Evolutionary conservation across 768 basidiomycete species (phyloP), one percentile per base, ranked within the genome.

Genomic region (Lyophyllum atratum): DNA sequence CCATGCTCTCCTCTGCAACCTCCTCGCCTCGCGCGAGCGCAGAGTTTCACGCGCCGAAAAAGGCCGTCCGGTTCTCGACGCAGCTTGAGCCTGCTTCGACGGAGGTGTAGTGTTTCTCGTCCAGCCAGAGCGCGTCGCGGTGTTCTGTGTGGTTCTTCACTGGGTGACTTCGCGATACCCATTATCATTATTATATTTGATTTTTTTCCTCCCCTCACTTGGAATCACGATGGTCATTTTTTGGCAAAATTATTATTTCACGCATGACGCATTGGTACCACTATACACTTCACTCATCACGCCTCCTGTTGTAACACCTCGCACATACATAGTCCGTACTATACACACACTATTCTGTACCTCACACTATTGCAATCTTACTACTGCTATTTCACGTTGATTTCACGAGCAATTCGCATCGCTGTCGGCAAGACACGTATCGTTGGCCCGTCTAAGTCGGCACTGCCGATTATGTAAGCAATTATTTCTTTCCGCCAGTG

Each of bases 1-100:
- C 76, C 31, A 53, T 66, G 39, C 39, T 68, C 28, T 66, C 72
- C 7, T 76, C 76, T 21, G 57, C 71, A 17, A 50, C 67, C 0
- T 65, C 74, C 8, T 78, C 78, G 1, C 74, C 80, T 59, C 72
- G 76, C 4, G 66, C 71, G 17, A 82, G 74, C 55, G 60, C 66
- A 14, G 73, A 74, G 29, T 57, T 68, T 53, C 65, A 61, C 15
- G 57, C 77, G 0, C 81, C 77, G 17, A 82, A 80, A 60, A 87
- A 87, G 66, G 82, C 80, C 2, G 85, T 87, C 34, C 79, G 85
- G 47, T 87, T 87, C 68, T 81, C 82, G n/a, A 72, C 76, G 24
- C 74, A 78, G 59, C 71, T 74, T 49, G 69, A 70, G 46, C 74
- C 64, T 31, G 61, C 68, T 19, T 57, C 52, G 46, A 62, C 67